Evolutionary conservation across 495 filamentous ascomycete genomes (phyloP).

Genomic region (Beverwykella pulmonaria): DNA sequence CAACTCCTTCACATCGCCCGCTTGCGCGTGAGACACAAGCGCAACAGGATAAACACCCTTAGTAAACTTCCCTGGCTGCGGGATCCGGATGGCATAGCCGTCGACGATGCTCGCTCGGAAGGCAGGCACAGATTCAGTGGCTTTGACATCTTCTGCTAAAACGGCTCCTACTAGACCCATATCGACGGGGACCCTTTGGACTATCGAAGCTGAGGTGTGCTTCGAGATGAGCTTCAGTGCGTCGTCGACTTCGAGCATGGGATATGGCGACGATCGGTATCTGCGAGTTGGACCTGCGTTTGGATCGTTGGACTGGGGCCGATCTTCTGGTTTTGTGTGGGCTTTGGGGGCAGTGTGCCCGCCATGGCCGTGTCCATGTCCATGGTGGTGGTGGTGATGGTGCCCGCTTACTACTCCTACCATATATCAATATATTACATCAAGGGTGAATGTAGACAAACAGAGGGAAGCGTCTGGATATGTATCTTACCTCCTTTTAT

Average conservation of each 20-base stretch:
- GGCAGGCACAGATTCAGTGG: conserved; percentile 82
- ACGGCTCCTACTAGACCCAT: conserved; percentile 69
- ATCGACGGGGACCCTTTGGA: conserved; percentile 61
- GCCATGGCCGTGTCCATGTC: conserved; percentile 61
- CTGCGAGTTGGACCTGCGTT: conserved; percentile 73
- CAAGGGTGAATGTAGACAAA: neutral
- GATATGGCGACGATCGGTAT: conserved; percentile 84
- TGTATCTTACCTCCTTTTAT: conserved; percentile 2
- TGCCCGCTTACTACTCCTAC: conserved; percentile 12
- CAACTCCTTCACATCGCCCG: conserved; percentile 61
- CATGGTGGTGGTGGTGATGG: conserved; percentile 57
- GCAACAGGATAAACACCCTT: conserved; percentile 85
- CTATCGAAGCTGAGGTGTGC: conserved; percentile 63
- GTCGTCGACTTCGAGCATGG: conserved; percentile 84
- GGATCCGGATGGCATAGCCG: conserved; percentile 69
- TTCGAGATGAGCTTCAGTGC: conserved; percentile 72
- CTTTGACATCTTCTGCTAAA: conserved; percentile 79
- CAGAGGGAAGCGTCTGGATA: neutral
- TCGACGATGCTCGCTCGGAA: conserved; percentile 97
- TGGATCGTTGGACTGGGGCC: conserved; percentile 76
- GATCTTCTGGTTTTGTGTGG: conserved; percentile 66
- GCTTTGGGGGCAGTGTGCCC: conserved; percentile 68
- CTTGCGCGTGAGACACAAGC: conserved; percentile 79
- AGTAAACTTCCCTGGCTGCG: conserved; percentile 39
- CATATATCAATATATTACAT: conserved; percentile 5